phyloP scores from a whole-genome alignment of 768 basidiomycete genomes.

The Dacryopinax primogenitus region DNA sequence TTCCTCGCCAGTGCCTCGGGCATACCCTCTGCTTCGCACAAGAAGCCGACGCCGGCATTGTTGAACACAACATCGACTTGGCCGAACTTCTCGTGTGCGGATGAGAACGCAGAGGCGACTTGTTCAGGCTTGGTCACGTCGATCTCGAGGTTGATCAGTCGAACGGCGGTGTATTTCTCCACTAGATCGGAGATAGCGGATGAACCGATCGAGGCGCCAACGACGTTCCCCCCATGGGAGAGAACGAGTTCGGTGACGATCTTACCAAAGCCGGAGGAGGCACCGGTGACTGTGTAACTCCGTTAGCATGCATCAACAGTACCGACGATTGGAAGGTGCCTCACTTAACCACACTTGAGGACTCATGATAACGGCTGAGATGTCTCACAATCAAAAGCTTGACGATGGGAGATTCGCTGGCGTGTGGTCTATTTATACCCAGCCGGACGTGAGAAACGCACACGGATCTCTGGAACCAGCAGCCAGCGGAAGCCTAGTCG shows the following conservation, averaged over 20 bases:
- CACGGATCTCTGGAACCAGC: too few relatives aligned
- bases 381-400: too few relatives aligned
- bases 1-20: constrained; percentile 26
- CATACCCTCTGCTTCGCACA: constrained; percentile 31
- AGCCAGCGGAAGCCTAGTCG: too few relatives aligned
- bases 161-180: constrained; percentile 22
- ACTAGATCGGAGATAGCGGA: constrained; percentile 25
- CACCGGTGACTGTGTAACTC: constrained; percentile 29
- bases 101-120: constrained; percentile 28
- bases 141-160: constrained; percentile 30
- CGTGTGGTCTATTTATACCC: too few relatives aligned
- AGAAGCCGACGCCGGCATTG: constrained; percentile 30
- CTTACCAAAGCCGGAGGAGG: constrained; percentile 32
- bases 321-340: background rate
- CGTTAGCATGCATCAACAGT: background rate
- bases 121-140: constrained; percentile 30
- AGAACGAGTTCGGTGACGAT: constrained; percentile 28
- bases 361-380: too few relatives aligned
- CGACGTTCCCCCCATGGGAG: constrained; percentile 30
- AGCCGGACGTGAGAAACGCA: too few relatives aligned
- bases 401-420: too few relatives aligned
- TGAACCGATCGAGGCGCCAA: constrained; percentile 35
- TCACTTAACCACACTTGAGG: background rate
- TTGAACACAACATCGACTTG: constrained; percentile 36
- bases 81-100: constrained; percentile 30